Base-by-base conservation (phyloP, 169 alveolate genomes). In the Eimeria sp. region DNA sequence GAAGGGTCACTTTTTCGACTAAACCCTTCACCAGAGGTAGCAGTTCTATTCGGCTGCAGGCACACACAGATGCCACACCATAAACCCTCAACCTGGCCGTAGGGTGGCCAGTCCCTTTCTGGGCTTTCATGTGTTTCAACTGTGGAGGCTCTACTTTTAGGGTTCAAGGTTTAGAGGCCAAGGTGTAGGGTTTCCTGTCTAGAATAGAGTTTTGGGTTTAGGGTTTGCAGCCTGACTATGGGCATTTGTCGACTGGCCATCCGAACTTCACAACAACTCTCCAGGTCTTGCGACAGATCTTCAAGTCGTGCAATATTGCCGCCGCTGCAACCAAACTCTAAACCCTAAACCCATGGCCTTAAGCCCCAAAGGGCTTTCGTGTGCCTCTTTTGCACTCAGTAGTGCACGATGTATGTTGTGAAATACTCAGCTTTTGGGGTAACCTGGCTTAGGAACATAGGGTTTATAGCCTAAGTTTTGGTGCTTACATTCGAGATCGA, bases 21-120 rank as follows among this genome's bases (percentile, higher is more conserved):
- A 97, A 98, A 72, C 96, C 92, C 93, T 91, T 96, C 51, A 98
- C 94, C 20, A 95, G 63, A 13, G 97, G 97, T 89, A 97, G 89
- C 54, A 98, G 93, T 58, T 98, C 97, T 6, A 98, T 88, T 5
- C 97, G 97, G 82, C 97, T 96, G 84, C 49, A 18, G 40, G 14
- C 88, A 78, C 65, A 7, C 9, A 78, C 65, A 7, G 67, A 47
- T 67, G 67, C 88, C 49, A 78, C 45, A 78, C 88, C 88, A 67
- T 78, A 47, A 45, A 7, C 88, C 88, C 67, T 78, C 45, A 78
- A 78, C 67, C 88, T 61, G 34, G 10, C 25, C 43, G 10, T 54
- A 54, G 11, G 63, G 18, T 9, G 63, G 1, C 18, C 22, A 9
- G 2, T 54, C 22, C 1, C n/a, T 16, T 61, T 20, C 11, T 25